Conservation (phyloP, 2,329 filamentous ascomycete genomes). For the Trichophyton simii region DNA sequence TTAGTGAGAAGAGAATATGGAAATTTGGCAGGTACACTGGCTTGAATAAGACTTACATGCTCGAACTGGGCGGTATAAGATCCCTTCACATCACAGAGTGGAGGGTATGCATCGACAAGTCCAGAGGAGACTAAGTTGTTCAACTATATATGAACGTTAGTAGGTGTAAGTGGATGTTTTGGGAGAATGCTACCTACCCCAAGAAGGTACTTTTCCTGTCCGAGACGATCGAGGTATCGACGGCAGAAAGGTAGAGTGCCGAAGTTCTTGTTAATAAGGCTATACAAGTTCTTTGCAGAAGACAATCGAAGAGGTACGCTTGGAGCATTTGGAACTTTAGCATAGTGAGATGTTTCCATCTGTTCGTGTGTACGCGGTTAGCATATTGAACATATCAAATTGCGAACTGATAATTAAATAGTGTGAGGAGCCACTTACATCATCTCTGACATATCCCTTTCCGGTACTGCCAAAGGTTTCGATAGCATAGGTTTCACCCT, state of each 20-base stretch:
- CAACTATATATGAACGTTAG: slow-evolving; percentile 42
- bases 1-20: slow-evolving; percentile 6
- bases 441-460: slow-evolving; percentile 74
- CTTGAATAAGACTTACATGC: slow-evolving; percentile 54
- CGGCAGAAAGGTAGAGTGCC: slow-evolving; percentile 83
- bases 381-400: slow-evolving; percentile 9
- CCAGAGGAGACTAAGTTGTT: slow-evolving; percentile 74
- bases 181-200: slow-evolving; percentile 47
- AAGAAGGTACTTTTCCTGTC: slow-evolving; percentile 85
- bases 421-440: slow-evolving; percentile 42
- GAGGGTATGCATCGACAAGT: slow-evolving; percentile 82
- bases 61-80: slow-evolving; percentile 91
- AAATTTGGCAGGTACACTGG: not conserved
- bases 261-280: slow-evolving; percentile 91
- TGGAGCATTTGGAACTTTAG: slow-evolving; percentile 57
- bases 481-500: slow-evolving; percentile 88
- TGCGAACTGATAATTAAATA: not conserved
- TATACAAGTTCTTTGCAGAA: slow-evolving; percentile 74
- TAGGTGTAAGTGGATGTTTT: not conserved
- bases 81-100: slow-evolving; percentile 81
- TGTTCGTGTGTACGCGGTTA: slow-evolving; percentile 18
- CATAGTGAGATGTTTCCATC: slow-evolving; percentile 81
- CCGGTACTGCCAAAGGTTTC: slow-evolving; percentile 93
- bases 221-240: slow-evolving; percentile 81
- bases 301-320: slow-evolving; percentile 64